Percentiles rank a stretch among this genome's conserved stretches.
These are phyloP conservation scores for Quillaja saponaria DNA, from an alignment of 306 rosid species.

Conservation along the genomic window DNA sequence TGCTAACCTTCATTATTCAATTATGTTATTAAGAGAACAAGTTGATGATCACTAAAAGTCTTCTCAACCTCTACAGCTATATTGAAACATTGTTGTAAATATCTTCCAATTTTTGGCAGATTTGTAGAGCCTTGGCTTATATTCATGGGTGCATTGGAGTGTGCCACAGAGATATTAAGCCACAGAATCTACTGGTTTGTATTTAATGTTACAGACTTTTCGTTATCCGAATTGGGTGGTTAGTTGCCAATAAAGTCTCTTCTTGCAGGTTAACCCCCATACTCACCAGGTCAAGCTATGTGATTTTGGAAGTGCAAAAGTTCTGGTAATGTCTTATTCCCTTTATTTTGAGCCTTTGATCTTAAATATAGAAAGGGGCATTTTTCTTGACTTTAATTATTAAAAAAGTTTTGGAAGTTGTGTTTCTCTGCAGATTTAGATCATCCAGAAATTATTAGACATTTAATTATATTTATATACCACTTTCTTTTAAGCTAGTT, in stretches of 20 bases:
- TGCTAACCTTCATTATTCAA: too few relatives aligned
- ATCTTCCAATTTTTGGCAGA: slow-evolving; percentile 37
- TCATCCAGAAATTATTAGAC: not conserved
- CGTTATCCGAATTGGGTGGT: not conserved
- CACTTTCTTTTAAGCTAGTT: too few relatives aligned
- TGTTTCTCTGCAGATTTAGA: not conserved
- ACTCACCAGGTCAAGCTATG: slow-evolving; percentile 68
- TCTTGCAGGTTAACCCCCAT: slow-evolving; percentile 67
- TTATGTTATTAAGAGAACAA: not conserved
- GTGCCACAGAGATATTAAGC: slow-evolving; percentile 73
- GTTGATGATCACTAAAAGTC: not conserved
- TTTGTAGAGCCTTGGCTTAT: slow-evolving; percentile 71
- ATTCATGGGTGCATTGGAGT: slow-evolving; percentile 65
- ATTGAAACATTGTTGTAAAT: slow-evolving; percentile 12
- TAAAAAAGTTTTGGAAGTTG: not conserved
- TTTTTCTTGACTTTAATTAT: not conserved
- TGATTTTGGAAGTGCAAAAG: slow-evolving; percentile 84
- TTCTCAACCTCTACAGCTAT: not conserved
- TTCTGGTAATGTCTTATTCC: slow-evolving; percentile 53
- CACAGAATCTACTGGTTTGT: slow-evolving; percentile 64
- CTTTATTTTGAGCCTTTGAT: not conserved
- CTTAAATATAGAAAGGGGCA: not conserved
- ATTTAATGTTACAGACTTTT: not conserved
- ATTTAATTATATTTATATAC: too few relatives aligned
- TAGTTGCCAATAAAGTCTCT: slow-evolving; percentile 10